Percentiles rank a stretch among this genome's conserved stretches.
These are phyloP conservation scores for Penicillium occitanis DNA, from an alignment of 2,329 filamentous ascomycete species.

Conservation along the genomic window DNA sequence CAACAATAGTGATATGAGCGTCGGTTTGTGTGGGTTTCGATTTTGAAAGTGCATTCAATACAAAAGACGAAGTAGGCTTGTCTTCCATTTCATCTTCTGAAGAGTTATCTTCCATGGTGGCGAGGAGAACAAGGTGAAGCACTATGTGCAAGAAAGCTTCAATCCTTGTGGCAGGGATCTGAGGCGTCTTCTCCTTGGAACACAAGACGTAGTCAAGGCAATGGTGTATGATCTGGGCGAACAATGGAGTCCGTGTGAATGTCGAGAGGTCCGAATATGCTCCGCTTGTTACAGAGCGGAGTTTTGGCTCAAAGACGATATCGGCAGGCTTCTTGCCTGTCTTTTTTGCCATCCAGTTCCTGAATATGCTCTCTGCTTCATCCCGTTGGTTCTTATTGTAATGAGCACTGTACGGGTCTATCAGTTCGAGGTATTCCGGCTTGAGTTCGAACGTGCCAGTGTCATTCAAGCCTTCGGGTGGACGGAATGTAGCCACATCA, in stretches of 20 bases:
- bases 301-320: constrained; percentile 85
- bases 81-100: constrained; percentile 54
- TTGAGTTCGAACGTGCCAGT: constrained; percentile 93
- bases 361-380: constrained; percentile 88
- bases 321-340: constrained; percentile 77
- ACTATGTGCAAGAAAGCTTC: constrained; percentile 92
- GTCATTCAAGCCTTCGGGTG: constrained; percentile 88
- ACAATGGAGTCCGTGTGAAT: constrained; percentile 81
- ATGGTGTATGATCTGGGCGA: constrained; percentile 87
- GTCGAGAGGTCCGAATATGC: constrained; percentile 72
- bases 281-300: constrained; percentile 72
- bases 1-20: constrained; percentile 51
- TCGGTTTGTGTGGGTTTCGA: constrained; percentile 50
- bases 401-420: constrained; percentile 94
- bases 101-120: constrained; percentile 76
- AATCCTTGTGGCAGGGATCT: constrained; percentile 75
- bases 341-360: constrained; percentile 81
- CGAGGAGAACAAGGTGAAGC: constrained; percentile 81
- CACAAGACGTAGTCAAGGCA: constrained; percentile 78
- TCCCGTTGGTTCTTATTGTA: constrained; percentile 97
- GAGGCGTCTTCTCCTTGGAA: constrained; percentile 66
- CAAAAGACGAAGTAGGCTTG: constrained; percentile 63
- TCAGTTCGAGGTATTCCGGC: constrained; percentile 76
- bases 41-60: constrained; percentile 67
- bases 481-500: constrained; percentile 83